A percentile compares a stretch with the other conserved stretches of the same genome.
Evolutionary conservation across 768 basidiomycete genomes (phyloP).

Genomic region (Trametes cinnabarina): DNA sequence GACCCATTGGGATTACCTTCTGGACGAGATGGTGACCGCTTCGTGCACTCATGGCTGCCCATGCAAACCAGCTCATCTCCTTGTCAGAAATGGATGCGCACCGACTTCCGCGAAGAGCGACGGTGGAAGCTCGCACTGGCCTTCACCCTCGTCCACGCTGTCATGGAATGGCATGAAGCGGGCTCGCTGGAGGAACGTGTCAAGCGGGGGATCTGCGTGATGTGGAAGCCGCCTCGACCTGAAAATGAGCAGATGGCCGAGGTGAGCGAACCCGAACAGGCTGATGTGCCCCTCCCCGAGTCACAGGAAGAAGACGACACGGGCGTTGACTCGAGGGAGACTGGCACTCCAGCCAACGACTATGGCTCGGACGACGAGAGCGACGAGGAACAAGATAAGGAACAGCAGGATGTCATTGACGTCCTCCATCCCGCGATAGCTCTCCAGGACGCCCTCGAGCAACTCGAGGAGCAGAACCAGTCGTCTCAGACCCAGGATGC

Average conservation of each 20-base stretch:
- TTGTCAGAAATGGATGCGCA: slow-evolving; percentile 90
- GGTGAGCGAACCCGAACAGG: slow-evolving; percentile 29
- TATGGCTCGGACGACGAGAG: slow-evolving; percentile 63
- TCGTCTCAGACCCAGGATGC: slow-evolving; percentile 28
- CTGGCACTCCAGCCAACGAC: slow-evolving; percentile 33
- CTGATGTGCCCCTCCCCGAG: slow-evolving; percentile 28
- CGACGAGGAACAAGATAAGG: slow-evolving; percentile 58
- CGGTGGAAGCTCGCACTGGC: slow-evolving; percentile 89
- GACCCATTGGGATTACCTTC: slow-evolving; percentile 91
- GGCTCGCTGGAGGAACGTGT: slow-evolving; percentile 62
- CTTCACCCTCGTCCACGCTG: slow-evolving; percentile 74
- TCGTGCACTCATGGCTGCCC: neutral
- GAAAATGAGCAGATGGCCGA: slow-evolving; percentile 33
- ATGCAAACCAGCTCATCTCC: neutral
- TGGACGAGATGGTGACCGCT: slow-evolving; percentile 86
- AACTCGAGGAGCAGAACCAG: slow-evolving; percentile 37
- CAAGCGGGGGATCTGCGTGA: slow-evolving; percentile 61
- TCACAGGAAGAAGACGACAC: slow-evolving; percentile 23
- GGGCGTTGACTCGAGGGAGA: slow-evolving; percentile 24
- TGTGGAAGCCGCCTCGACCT: slow-evolving; percentile 54
- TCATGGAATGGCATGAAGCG: slow-evolving; percentile 85
- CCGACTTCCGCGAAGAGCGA: slow-evolving; percentile 92
- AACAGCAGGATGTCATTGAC: slow-evolving; percentile 55
- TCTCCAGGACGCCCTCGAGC: slow-evolving; percentile 60
- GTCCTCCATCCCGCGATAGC: slow-evolving; percentile 51